Conservation (phyloP, 768 basidiomycete species). For the Amanita pallidorosea region DNA sequence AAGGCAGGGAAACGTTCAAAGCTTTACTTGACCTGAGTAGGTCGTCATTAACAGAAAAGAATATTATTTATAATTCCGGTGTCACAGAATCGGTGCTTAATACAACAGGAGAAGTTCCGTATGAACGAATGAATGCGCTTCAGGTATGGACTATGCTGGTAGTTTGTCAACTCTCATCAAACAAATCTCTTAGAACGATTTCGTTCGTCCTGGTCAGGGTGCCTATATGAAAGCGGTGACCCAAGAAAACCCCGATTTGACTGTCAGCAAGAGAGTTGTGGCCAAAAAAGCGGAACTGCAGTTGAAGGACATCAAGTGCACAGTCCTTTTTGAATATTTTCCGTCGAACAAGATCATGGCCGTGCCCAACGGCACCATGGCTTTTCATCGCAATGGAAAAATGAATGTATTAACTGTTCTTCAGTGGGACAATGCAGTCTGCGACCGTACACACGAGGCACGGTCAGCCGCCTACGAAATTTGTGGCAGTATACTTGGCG, state of each 20-base stretch:
- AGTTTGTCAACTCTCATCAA: background rate
- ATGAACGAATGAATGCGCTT: slow-evolving; percentile 30
- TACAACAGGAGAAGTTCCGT: slow-evolving; percentile 32
- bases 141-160: slow-evolving; percentile 15
- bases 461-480: slow-evolving; percentile 20
- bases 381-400: slow-evolving; percentile 27
- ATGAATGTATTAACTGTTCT: slow-evolving; percentile 24
- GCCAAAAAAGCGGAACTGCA: slow-evolving; percentile 14
- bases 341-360: slow-evolving; percentile 26
- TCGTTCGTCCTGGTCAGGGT: slow-evolving; percentile 22
- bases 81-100: slow-evolving; percentile 30
- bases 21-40: slow-evolving; percentile 33
- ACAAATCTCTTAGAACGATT: slow-evolving; percentile 21
- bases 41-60: background rate
- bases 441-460: slow-evolving; percentile 18
- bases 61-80: background rate
- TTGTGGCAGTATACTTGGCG: slow-evolving; percentile 17
- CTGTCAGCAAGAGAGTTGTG: slow-evolving; percentile 18
- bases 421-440: slow-evolving; percentile 21
- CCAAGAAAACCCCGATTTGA: slow-evolving; percentile 17
- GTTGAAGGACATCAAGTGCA: background rate
- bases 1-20: slow-evolving; percentile 33
- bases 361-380: slow-evolving; percentile 21
- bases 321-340: slow-evolving; percentile 32
- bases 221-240: slow-evolving; percentile 34